Evolutionary conservation across 2,329 filamentous ascomycete genomes (phyloP), one percentile per base, ranked within the genome.

Genomic region (Colletotrichum sp.): DNA sequence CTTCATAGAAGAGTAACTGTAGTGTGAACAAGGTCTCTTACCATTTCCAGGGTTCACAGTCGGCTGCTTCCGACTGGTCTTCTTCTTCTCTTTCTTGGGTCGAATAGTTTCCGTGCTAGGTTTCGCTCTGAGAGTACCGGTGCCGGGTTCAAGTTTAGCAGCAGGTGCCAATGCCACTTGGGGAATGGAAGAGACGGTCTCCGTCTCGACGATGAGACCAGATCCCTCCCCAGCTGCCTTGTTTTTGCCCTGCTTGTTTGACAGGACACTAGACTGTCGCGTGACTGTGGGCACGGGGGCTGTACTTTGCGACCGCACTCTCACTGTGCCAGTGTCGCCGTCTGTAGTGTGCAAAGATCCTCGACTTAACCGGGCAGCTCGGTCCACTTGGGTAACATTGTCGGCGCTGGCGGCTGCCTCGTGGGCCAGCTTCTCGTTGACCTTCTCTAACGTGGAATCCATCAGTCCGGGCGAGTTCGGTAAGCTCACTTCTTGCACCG

Each of bases 131-230:
- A 99, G 86, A 76, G 94, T 97, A 57, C 94, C 92, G 78, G 88
- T 91, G 33, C 86, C 84, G 57, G 93, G 92, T 72, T 91, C 90
- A 21, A 90, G 88, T 24, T 92, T 91, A n/a, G 89, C 88, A 47
- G 90, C 90, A 38, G 88, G 85, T 8, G 93, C 92, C 33, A 98
- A 87, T 12, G 93, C 91, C 33, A 96, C 90, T 80, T 98, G 96
- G 13, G 96, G 95, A 69, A 98, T 94, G 5, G 96, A 98, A 57
- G 92, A 93, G 47, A 99, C 97, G 1, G 96, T 98, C 83, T 99
- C 97, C 0, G 97, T 98, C 85, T 99, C 97, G 16, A 98, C 96
- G 12, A 95, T 98, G 95, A 99, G 98, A 71, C 93, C 90, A 43
- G 94, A 93, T n/a, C 92, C 92, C 81, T 98, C 94, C 66, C 88